Evolutionary conservation across 176 grass and related monocot genomes (phyloP).

Genomic region (Chrysopogon serrulatus): DNA sequence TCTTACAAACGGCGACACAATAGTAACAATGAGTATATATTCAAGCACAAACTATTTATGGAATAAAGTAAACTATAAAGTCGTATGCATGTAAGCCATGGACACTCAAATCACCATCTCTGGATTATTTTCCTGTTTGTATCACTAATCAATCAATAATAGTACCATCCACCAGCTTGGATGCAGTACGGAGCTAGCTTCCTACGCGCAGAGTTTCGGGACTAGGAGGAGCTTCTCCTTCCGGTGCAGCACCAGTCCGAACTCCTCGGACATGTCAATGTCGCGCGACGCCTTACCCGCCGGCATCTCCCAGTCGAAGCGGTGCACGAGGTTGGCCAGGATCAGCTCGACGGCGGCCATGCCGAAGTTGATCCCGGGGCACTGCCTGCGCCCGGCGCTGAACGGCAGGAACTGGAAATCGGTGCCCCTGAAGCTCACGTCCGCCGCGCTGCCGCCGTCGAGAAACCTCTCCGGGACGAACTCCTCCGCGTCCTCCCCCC

Average conservation of each 20-base stretch:
- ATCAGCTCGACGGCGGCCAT: neutral
- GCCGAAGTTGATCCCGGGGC: neutral
- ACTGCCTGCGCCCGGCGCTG: neutral
- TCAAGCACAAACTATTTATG: no score
- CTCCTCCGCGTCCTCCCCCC: slow-evolving; percentile 1
- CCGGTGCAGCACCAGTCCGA: slow-evolving; percentile 21
- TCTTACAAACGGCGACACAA: no score
- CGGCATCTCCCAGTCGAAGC: slow-evolving; percentile 7
- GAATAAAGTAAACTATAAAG: no score
- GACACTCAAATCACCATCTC: no score
- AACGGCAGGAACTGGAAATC: slow-evolving; percentile 4
- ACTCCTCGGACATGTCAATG: slow-evolving; percentile 40
- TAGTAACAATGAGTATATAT: no score
- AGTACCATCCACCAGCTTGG: neutral
- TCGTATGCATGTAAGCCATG: no score
- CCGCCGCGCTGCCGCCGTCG: neutral
- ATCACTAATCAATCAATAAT: no score
- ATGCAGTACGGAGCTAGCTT: neutral
- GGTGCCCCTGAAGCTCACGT: neutral
- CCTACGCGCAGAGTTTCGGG: slow-evolving; percentile 1
- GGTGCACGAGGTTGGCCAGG: slow-evolving; percentile 2
- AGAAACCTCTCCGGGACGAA: slow-evolving; percentile 1
- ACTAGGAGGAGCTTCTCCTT: slow-evolving; percentile 29
- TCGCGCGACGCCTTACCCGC: neutral
- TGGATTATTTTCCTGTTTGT: no score